phyloP scores from a whole-genome alignment of 1,284 basidiomycete species.

The Prillingera fragicola region DNA sequence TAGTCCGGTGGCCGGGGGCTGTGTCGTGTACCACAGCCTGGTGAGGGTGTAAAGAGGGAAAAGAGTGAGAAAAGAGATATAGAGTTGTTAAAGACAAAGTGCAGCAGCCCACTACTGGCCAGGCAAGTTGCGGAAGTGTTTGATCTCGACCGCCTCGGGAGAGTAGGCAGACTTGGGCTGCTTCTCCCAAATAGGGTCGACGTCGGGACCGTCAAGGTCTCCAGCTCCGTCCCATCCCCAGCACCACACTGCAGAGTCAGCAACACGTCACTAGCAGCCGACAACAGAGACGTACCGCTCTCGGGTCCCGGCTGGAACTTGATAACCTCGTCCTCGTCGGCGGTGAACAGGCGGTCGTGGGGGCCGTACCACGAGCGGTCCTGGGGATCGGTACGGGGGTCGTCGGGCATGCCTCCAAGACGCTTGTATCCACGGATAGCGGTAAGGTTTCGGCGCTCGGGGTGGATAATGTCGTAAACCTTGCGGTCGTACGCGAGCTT shows the following conservation, averaged over 20 bases:
- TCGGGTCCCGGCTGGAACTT: slow-evolving; percentile 76
- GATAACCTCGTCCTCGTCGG: slow-evolving; percentile 72
- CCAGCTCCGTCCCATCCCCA: slow-evolving; percentile 99
- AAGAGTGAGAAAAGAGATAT: too few relatives aligned
- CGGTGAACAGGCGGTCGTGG: slow-evolving; percentile 82
- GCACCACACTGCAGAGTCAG: slow-evolving; percentile 74
- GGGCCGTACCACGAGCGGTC: slow-evolving; percentile 90
- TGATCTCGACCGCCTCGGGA: slow-evolving; percentile 61
- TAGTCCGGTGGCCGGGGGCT: too few relatives aligned
- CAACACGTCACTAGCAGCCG: not conserved
- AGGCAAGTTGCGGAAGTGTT: slow-evolving; percentile 60
- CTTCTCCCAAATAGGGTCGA: slow-evolving; percentile 89
- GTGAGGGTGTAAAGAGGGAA: too few relatives aligned
- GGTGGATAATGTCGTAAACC: slow-evolving; percentile 91
- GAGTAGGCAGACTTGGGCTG: slow-evolving; percentile 65
- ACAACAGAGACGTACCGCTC: slow-evolving; percentile 59
- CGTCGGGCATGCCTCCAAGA: slow-evolving; percentile 84
- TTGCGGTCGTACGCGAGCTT: slow-evolving; percentile 90
- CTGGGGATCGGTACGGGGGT: slow-evolving; percentile 88
- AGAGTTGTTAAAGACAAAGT: too few relatives aligned
- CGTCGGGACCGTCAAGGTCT: slow-evolving; percentile 83
- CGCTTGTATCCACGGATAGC: slow-evolving; percentile 88
- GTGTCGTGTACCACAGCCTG: too few relatives aligned
- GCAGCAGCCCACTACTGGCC: slow-evolving; percentile 8
- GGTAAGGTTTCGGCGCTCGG: slow-evolving; percentile 75